A percentile compares a stretch with the other conserved stretches of the same genome.
These are phyloP conservation scores for Ganoderma multipileum DNA, from an alignment of 1,284 basidiomycete genomes.

Conservation along the genomic window DNA sequence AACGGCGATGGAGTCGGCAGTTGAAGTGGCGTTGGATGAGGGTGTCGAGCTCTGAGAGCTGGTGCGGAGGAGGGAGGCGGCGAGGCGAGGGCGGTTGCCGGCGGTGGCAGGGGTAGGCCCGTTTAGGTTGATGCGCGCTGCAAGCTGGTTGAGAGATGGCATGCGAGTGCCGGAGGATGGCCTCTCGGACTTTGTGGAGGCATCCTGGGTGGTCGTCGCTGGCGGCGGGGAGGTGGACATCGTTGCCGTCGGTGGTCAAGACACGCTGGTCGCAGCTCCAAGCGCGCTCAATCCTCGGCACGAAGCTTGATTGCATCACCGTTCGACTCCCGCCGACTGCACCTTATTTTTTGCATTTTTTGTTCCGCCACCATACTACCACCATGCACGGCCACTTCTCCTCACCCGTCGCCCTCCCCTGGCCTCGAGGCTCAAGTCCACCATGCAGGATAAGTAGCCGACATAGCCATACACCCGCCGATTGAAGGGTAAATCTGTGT, in stretches of 20 bases:
- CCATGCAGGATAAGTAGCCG: neutral
- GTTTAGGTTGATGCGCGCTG: constrained; percentile 70
- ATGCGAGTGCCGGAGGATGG: constrained; percentile 48
- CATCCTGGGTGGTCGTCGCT: constrained; percentile 36
- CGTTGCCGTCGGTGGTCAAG: constrained; percentile 31
- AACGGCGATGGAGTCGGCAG: constrained; percentile 68
- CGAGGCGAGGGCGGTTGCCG: constrained; percentile 69
- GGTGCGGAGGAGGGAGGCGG: constrained; percentile 73
- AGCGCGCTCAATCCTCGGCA: neutral
- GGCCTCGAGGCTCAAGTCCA: neutral
- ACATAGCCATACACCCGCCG: neutral
- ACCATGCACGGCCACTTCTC: neutral
- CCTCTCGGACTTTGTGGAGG: constrained; percentile 48
- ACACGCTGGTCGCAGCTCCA: neutral
- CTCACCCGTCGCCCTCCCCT: neutral
- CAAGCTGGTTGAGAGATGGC: constrained; percentile 82
- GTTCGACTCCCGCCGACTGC: constrained; percentile 22
- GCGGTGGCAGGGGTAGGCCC: constrained; percentile 43
- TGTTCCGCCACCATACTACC: neutral
- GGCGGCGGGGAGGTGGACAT: constrained; percentile 39
- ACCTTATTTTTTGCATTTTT: constrained; percentile 13
- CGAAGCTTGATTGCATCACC: constrained; percentile 25
- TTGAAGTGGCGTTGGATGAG: constrained; percentile 42
- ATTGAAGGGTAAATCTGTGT: neutral
- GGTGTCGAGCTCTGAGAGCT: constrained; percentile 53